Base-by-base conservation (phyloP, 768 basidiomycete genomes). In the Mycena vulgaris region DNA sequence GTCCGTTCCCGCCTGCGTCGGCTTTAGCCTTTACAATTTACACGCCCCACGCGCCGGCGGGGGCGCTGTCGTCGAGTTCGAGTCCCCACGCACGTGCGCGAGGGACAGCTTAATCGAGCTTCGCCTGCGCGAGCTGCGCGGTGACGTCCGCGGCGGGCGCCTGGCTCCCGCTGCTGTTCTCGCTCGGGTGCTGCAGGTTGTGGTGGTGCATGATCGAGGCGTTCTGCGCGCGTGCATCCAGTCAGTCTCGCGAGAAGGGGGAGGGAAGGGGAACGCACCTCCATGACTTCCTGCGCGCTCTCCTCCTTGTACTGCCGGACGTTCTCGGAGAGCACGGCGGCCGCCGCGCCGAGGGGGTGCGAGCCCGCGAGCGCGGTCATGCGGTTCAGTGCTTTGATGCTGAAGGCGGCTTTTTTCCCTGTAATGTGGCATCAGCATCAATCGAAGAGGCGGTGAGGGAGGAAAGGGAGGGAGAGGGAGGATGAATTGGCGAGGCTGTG, bases 371-470 rank as follows among this genome's bases (percentile, higher is more conserved):
- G 83, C 37, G 86, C 82, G 21, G 92, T 86, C 92, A 98, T 92
- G 67, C 95, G 86, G 76, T 91, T 92, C 81, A 96, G 88, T 21
- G 96, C 96, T 79, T 92, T 93, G 86, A 97, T 95, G 63, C 94
- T 91, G 77, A 93, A 87, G 4, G 95, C 93, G 5, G 95, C 96
- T 78, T 94, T 95, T 74, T 93, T 92, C 95, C 95, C 95, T 96
- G 78, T 3, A 23, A 16, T 33, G 37, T 2, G n/a, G 19, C 40
- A 40, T 31, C 6, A 23, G 21, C 4, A 13, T 28, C 5, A 31
- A 48, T 19, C 2, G 5, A 2, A 25, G 10, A 13, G 23, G 23
- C 31, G n/a, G 33, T 17, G 59, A 35, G 5, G 30, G 21, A 33
- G 27, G 48, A 10, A 27, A 45, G 42, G 42, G 42, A 21, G 14